phyloP scores from a whole-genome alignment of 176 grass and related monocot genomes.

The Aegilops sharonensis region DNA sequence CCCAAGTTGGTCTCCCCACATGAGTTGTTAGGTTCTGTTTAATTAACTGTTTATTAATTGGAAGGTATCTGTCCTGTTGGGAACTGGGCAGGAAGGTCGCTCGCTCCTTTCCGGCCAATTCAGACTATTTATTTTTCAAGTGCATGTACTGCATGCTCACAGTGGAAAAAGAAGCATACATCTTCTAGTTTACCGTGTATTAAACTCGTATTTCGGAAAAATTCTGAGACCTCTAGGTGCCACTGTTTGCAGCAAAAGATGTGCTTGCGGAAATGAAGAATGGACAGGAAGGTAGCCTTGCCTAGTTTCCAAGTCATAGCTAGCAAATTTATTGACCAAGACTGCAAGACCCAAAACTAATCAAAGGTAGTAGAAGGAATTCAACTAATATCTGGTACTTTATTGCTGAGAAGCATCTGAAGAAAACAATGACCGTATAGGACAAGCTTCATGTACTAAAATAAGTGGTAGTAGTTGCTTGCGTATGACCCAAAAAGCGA shows the following conservation, averaged over 20 bases:
- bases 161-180: too few relatives aligned
- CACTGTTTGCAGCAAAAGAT: too few relatives aligned
- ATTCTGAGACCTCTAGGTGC: not conserved
- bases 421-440: not conserved
- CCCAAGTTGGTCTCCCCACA: not conserved
- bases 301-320: too few relatives aligned
- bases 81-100: conserved; percentile 13
- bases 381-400: not conserved
- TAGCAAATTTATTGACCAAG: too few relatives aligned
- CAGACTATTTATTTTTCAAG: not conserved
- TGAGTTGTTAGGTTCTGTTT: not conserved
- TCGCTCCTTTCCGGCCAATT: not conserved
- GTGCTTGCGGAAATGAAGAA: not conserved
- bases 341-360: not conserved
- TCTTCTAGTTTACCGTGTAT: too few relatives aligned
- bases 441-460: not conserved
- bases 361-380: too few relatives aligned
- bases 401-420: not conserved
- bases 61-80: not conserved
- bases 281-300: too few relatives aligned
- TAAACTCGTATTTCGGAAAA: too few relatives aligned
- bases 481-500: not conserved
- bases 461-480: not conserved
- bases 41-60: not conserved
- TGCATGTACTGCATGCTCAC: too few relatives aligned